Conservation (phyloP, 768 basidiomycete species). For the Lactifluus subvellereus region DNA sequence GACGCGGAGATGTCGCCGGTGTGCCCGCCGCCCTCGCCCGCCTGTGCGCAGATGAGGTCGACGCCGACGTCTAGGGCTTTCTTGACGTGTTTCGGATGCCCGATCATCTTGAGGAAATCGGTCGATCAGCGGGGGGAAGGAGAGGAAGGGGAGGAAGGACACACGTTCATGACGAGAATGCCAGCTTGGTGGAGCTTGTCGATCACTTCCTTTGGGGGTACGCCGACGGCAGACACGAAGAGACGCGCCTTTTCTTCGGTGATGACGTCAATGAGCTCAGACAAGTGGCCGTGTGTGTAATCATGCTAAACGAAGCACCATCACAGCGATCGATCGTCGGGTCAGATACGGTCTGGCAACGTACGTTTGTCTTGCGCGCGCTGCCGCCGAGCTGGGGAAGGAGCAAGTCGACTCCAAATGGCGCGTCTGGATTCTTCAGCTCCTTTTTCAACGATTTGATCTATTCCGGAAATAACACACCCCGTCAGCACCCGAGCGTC, state of each 20-base stretch:
- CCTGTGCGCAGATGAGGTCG: slow-evolving; percentile 92
- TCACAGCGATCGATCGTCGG: too few relatives aligned
- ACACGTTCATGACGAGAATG: slow-evolving; percentile 81
- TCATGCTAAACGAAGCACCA: slow-evolving; percentile 51
- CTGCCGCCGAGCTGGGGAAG: slow-evolving; percentile 81
- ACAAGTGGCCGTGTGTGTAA: slow-evolving; percentile 83
- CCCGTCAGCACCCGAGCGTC: too few relatives aligned
- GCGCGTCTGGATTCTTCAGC: slow-evolving; percentile 66
- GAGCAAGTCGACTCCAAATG: slow-evolving; percentile 89
- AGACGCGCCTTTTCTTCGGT: slow-evolving; percentile 84
- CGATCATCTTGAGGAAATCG: slow-evolving; percentile 57
- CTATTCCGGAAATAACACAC: slow-evolving; percentile 32
- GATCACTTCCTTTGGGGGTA: slow-evolving; percentile 76
- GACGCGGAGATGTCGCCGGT: slow-evolving; percentile 82
- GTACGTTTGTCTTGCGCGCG: slow-evolving; percentile 87
- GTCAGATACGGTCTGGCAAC: neutral
- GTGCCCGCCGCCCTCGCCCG: slow-evolving; percentile 68
- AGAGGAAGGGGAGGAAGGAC: slow-evolving; percentile 20
- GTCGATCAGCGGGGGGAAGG: too few relatives aligned
- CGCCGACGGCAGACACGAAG: slow-evolving; percentile 88
- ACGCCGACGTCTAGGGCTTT: slow-evolving; percentile 81
- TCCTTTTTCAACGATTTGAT: slow-evolving; percentile 68
- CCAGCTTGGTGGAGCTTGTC: slow-evolving; percentile 79
- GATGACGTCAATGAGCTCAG: slow-evolving; percentile 82
- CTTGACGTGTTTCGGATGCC: slow-evolving; percentile 84